Percentiles rank a stretch among this genome's conserved stretches.
Evolutionary conservation across 345 rosid species (phyloP).

Genomic region (Anastatica hierochuntica): DNA sequence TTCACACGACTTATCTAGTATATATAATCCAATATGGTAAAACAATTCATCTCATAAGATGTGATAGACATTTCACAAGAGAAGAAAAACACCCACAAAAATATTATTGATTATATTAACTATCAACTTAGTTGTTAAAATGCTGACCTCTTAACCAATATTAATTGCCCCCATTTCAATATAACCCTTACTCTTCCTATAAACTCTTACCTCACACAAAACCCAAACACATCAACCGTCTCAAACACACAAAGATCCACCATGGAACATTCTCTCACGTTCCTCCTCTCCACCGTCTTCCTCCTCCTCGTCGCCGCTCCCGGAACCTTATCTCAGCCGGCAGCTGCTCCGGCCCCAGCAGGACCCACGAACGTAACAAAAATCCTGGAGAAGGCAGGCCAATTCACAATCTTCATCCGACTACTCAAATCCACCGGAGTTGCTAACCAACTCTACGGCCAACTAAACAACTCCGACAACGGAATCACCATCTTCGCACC

Average conservation of each 20-base stretch:
- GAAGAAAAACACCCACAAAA: not conserved
- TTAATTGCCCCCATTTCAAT: conserved; percentile 4
- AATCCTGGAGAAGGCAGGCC: conserved; percentile 50
- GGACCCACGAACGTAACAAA: conserved; percentile 49
- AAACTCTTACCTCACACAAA: conserved; percentile 12
- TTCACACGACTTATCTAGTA: too few species aligned
- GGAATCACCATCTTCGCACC: conserved; percentile 46
- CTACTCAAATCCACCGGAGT: conserved; percentile 47
- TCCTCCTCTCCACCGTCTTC: conserved; percentile 4
- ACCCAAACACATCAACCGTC: conserved; percentile 3
- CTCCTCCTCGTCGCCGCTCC: conserved; percentile 16
- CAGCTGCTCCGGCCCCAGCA: conserved; percentile 30
- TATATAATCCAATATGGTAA: not conserved
- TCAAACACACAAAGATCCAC: not conserved
- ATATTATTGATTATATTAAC: not conserved
- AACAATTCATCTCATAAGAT: conserved; percentile 12
- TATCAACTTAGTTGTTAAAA: conserved; percentile 23
- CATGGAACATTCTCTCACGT: conserved; percentile 9
- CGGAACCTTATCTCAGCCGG: conserved; percentile 24
- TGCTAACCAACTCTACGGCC: conserved; percentile 30
- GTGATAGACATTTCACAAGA: not conserved
- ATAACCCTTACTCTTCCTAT: conserved; percentile 8
- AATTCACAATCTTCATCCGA: conserved; percentile 39
- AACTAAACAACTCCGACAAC: conserved; percentile 38
- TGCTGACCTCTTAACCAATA: conserved; percentile 21